Percentiles rank a stretch among this genome's conserved stretches.
Evolutionary conservation across 1,284 basidiomycete genomes (phyloP).

Genomic region (Pseudozyma pruni): DNA sequence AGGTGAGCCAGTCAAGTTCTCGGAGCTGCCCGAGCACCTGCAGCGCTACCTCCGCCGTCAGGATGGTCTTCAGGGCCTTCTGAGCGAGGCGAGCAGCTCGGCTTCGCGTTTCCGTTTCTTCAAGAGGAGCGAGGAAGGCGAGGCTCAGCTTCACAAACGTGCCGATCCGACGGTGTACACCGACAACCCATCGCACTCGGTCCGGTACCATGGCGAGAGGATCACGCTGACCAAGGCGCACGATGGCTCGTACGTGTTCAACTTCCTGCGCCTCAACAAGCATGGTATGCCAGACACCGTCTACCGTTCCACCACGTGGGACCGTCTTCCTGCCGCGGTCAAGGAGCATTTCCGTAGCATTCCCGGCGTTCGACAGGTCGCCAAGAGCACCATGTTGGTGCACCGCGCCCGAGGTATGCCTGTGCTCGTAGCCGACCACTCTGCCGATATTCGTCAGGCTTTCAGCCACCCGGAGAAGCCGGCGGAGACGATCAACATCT

Average conservation of each 20-base stretch:
- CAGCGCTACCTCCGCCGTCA: background rate
- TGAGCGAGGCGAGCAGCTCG: background rate
- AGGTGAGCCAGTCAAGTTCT: background rate
- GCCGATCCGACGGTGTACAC: no score
- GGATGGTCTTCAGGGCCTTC: background rate
- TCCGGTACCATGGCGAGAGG: background rate
- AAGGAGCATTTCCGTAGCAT: no score
- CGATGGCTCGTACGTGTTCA: constrained; percentile 2
- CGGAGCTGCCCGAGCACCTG: background rate
- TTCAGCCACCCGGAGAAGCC: background rate
- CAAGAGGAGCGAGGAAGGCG: no score
- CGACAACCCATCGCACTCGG: no score
- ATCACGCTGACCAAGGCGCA: background rate
- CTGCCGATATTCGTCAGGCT: background rate
- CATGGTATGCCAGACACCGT: no score
- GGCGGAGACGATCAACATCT: background rate
- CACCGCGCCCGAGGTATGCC: no score
- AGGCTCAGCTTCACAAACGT: no score
- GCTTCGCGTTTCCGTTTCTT: no score
- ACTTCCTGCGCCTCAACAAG: background rate
- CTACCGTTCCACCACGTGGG: no score
- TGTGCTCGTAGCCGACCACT: background rate
- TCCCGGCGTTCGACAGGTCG: no score
- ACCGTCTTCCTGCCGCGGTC: no score
- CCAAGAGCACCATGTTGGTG: no score